These are phyloP conservation scores for Apiospora rasikravindrae DNA, from an alignment of 2,329 filamentous ascomycete species.

Conservation along the genomic window DNA sequence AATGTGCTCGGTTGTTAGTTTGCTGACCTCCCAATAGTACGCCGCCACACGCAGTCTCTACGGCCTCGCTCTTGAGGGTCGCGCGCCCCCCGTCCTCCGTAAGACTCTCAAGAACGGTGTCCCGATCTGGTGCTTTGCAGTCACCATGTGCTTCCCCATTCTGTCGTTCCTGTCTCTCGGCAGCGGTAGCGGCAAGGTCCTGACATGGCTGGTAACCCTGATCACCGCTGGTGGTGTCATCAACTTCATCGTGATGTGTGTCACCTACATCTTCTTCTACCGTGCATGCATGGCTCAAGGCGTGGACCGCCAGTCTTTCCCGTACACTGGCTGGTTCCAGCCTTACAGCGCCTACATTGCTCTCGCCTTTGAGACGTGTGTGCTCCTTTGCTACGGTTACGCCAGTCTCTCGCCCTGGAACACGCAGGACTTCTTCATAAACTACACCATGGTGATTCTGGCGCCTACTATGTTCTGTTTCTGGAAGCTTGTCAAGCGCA, in stretches of 20 bases:
- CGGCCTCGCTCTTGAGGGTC: slow-evolving; percentile 59
- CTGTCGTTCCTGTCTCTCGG: slow-evolving; percentile 56
- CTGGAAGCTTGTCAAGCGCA: slow-evolving; percentile 68
- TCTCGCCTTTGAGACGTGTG: slow-evolving; percentile 41
- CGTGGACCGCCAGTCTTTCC: slow-evolving; percentile 54
- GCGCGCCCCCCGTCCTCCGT: slow-evolving; percentile 54
- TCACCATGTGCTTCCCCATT: slow-evolving; percentile 63
- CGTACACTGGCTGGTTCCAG: slow-evolving; percentile 62
- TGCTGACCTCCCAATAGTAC: slow-evolving; percentile 40
- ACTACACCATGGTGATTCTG: slow-evolving; percentile 53
- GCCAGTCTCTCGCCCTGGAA: slow-evolving; percentile 45
- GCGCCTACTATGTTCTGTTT: slow-evolving; percentile 56
- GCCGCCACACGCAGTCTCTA: slow-evolving; percentile 62
- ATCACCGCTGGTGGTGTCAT: slow-evolving; percentile 28
- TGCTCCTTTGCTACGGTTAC: slow-evolving; percentile 60
- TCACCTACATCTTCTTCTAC: slow-evolving; percentile 62
- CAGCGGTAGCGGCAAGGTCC: slow-evolving; percentile 28
- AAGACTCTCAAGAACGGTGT: slow-evolving; percentile 60
- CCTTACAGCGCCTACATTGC: slow-evolving; percentile 58
- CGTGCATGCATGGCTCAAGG: slow-evolving; percentile 54
- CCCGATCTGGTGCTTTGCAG: slow-evolving; percentile 63
- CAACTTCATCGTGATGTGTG: slow-evolving; percentile 28
- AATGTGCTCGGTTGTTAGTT: not conserved
- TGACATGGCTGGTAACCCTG: slow-evolving; percentile 26
- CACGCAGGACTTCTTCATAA: slow-evolving; percentile 38